These are phyloP conservation scores for Letharia columbiana DNA, from an alignment of 495 filamentous ascomycete genomes.

Conservation along the genomic window DNA sequence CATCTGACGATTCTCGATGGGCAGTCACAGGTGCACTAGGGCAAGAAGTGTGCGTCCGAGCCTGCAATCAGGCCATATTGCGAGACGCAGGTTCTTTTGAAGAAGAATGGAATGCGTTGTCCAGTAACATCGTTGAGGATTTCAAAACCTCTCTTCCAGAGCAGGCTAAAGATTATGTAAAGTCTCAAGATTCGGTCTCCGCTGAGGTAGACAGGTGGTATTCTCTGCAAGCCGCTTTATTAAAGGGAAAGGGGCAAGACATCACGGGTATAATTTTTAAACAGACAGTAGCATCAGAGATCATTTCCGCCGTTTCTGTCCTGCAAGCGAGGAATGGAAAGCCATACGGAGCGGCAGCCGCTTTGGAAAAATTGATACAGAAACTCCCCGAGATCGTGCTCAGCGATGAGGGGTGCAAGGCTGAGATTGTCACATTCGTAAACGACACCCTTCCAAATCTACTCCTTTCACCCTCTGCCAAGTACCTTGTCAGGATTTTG, in stretches of 20 bases:
- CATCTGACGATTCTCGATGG: constrained; percentile 42
- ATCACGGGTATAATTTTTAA: constrained; percentile 26
- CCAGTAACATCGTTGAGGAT: constrained; percentile 46
- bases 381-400: constrained; percentile 34
- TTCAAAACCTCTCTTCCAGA: constrained; percentile 66
- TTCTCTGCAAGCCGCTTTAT: constrained; percentile 41
- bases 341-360: constrained; percentile 67
- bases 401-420: constrained; percentile 19
- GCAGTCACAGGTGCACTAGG: constrained; percentile 35
- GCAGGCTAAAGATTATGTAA: constrained; percentile 62
- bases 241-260: constrained; percentile 27
- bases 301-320: constrained; percentile 43
- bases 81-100: constrained; percentile 32
- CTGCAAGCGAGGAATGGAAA: constrained; percentile 62
- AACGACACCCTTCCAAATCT: constrained; percentile 42
- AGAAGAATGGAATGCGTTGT: constrained; percentile 46
- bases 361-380: constrained; percentile 44
- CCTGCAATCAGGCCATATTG: constrained; percentile 30
- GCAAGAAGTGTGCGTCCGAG: constrained; percentile 34
- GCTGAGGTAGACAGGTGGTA: constrained; percentile 56
- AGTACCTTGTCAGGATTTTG: constrained; percentile 35
- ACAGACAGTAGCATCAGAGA: constrained; percentile 31
- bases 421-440: constrained; percentile 35
- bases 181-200: constrained; percentile 59
- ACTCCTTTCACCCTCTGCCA: constrained; percentile 47